Conservation (phyloP, 148 eudicot genomes). For the Vaccinium myrtillus region DNA sequence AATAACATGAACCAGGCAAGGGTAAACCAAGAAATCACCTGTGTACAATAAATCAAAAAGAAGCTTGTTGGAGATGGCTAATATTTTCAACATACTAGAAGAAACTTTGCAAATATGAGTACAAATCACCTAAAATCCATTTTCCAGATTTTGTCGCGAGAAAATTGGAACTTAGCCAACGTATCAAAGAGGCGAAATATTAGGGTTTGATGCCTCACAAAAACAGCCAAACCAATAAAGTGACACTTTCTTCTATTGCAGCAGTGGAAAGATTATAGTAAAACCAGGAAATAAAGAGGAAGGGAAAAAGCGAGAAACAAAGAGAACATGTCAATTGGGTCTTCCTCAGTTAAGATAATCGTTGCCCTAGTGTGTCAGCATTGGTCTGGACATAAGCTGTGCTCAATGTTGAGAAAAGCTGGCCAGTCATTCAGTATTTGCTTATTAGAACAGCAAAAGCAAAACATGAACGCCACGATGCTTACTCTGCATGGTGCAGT, state of each 20-base stretch:
- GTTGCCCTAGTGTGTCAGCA: neutral
- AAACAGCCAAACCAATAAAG: neutral
- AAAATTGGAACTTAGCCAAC: neutral
- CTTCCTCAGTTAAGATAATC: neutral
- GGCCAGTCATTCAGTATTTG: neutral
- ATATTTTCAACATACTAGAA: neutral
- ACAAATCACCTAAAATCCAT: neutral
- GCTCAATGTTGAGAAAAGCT: neutral
- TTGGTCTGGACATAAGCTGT: neutral
- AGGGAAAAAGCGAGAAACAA: neutral
- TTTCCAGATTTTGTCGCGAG: neutral
- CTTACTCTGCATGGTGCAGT: neutral
- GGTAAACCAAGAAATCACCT: neutral
- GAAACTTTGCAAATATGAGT: neutral
- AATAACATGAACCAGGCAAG: neutral
- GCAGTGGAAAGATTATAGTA: neutral
- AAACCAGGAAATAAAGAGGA: neutral
- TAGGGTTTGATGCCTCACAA: neutral
- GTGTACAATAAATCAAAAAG: neutral
- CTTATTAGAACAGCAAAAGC: neutral
- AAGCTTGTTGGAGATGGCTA: neutral
- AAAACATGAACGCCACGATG: neutral
- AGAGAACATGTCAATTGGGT: neutral
- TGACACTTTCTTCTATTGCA: neutral
- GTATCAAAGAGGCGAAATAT: neutral